Evolutionary conservation across 2,329 filamentous ascomycete genomes (phyloP), one percentile per base, ranked within the genome.

Genomic region (Pestalotiopsis fici): DNA sequence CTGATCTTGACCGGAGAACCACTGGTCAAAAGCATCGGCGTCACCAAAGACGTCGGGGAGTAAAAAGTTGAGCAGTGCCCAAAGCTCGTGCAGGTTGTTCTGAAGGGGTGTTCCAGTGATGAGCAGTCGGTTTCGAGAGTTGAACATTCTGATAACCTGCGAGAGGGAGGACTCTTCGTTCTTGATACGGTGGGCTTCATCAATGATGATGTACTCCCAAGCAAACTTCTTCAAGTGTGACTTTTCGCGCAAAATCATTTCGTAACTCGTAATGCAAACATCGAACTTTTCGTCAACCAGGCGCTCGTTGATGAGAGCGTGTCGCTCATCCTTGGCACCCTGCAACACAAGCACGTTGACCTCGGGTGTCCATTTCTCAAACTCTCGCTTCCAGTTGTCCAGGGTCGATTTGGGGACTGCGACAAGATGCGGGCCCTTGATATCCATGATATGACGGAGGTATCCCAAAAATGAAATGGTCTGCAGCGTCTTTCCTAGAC

Each of bases 201-300:
- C 96, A 71, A 99, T 97, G 73, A 99, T 97, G 80, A 99, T 99
- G 81, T 99, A 99, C 79, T 99, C 95, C 96, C 96, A 99, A 0
- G 96, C 95, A 78, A 99, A 97, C 80, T 98, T 98, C 83, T 96
- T 97, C 72, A 99, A 81, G 73, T 97, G 94, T 1, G 93, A 86
- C 83, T 99, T 98, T 78, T 99, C 96, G 67, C 96, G 90, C 13
- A 99, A 86, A 68, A 99, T 94, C 95, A 99, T 98, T 80, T 99
- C 96, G 82, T 99, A 99, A 79, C 95, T 98, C 15, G 96, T 99
- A 78, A 99, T 93, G 82, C 95, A 98, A 21, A 98, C 95, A 75
- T 99, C 96, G 73, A 99, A 99, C 72, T 97, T 93, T 78, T 98
- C 94, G 68, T 97, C 93, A 21, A 97, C 86, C n/a, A 99, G 86